Conservation (phyloP, 177 flowering plant species). For the Vitis hybrid region DNA sequence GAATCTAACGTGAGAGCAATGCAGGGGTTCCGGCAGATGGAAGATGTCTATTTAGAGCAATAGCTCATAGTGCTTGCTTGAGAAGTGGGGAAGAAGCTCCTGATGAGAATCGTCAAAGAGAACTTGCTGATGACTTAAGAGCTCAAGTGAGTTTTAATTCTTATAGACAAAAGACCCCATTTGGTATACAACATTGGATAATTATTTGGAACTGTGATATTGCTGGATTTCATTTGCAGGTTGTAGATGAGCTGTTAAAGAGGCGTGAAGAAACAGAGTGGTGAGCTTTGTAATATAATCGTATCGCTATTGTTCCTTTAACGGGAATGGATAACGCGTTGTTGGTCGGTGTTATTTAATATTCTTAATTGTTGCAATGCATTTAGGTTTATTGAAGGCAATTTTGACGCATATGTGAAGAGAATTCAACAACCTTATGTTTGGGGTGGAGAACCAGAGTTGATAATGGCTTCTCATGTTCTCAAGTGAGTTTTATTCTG, state of each 20-base stretch:
- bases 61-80: constrained; percentile 71
- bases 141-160: constrained; percentile 43
- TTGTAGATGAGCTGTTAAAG: constrained; percentile 54
- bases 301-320: neutral
- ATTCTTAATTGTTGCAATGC: constrained; percentile 4
- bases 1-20: too few relatives aligned
- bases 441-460: constrained; percentile 94
- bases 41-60: constrained; percentile 81
- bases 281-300: constrained; percentile 29
- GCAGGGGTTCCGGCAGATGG: constrained; percentile 64
- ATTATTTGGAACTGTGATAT: neutral
- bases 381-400: constrained; percentile 72
- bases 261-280: constrained; percentile 79
- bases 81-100: constrained; percentile 70
- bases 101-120: constrained; percentile 60
- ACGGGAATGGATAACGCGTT: neutral
- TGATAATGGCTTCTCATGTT: constrained; percentile 84
- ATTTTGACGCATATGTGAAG: constrained; percentile 71
- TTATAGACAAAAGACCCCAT: neutral
- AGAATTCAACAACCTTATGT: constrained; percentile 62
- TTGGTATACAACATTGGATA: too few relatives aligned
- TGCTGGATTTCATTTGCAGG: neutral
- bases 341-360: neutral
- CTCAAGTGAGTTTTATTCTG: constrained; percentile 50
- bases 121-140: constrained; percentile 88